Evolutionary conservation across 1,139 yeast species (phyloP), one percentile per base, ranked within the genome.

Genomic region (Torulaspora globosa): DNA sequence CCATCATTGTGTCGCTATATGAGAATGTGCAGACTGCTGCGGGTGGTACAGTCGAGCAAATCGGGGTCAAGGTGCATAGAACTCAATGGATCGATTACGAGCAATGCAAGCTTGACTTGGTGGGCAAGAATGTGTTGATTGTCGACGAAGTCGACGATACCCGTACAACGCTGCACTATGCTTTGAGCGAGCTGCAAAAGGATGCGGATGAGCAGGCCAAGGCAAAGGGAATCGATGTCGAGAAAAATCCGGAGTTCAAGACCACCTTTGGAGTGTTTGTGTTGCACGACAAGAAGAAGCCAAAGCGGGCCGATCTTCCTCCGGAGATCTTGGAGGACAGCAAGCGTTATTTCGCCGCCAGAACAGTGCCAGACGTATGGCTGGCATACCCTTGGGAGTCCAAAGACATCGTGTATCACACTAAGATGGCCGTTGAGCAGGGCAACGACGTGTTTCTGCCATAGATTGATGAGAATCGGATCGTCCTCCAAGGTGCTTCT

Each of bases 311-410:
- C 30, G 74, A 74, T 33, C 66, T 79, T 42, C 82, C 84, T 1
- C 63, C 67, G 11, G 75, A 72, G 31, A 67, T 79, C 52, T 62
- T 73, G 54, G 57, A 65, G 16, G 60, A 63, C 48, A 62, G 64
- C 38, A 63, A 66, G 30, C 80, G 86, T 67, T 90, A 90, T 69
- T 78, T 88, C 61, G 96, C 96, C 51, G 97, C 96, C 39, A 80
- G 92, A 69, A 78, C 87, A 39, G 92, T 88, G 34, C 95, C 90
- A 35, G 97, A 92, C 66, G 76, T 77, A 58, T 92, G 98, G 98
- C 89, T 88, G 60, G 97, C 97, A 37, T 92, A 92, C 68, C 97
- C 97, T 43, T 92, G 98, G 98, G 96, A 88, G 70, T 81, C 94
- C 27, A 76, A 76, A 49, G 96, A 90, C 70, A 92, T 90, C 66